These are phyloP conservation scores for Lipomyces yamadae DNA, from an alignment of 805 yeast species.

Conservation along the genomic window DNA sequence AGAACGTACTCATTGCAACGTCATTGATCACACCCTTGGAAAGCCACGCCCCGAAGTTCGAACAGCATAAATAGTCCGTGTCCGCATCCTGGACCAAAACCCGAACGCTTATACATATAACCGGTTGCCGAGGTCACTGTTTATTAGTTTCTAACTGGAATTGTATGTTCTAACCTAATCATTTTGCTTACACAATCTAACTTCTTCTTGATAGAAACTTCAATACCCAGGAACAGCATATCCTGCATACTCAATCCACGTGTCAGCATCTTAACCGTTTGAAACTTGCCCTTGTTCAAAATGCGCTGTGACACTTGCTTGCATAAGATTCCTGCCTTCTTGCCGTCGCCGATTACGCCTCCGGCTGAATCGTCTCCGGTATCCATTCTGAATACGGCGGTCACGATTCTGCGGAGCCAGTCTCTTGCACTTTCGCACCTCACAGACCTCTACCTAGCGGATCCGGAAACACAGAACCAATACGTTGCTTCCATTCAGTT, in stretches of 20 bases:
- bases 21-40: not conserved
- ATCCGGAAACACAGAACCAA: constrained; percentile 39
- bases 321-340: not conserved
- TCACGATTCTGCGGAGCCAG: constrained; percentile 45
- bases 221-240: too few relatives aligned
- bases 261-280: too few relatives aligned
- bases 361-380: constrained; percentile 60
- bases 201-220: too few relatives aligned
- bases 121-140: too few relatives aligned
- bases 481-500: constrained; percentile 44
- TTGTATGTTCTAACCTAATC: too few relatives aligned
- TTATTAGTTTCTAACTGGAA: too few relatives aligned
- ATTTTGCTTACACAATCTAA: too few relatives aligned
- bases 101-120: not conserved
- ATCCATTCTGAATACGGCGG: constrained; percentile 53
- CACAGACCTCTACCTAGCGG: constrained; percentile 40
- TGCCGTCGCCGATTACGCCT: constrained; percentile 43
- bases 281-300: not conserved
- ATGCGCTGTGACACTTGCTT: constrained; percentile 17
- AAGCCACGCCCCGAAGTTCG: not conserved
- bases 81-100: not conserved
- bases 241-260: too few relatives aligned
- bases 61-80: not conserved
- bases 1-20: not conserved
- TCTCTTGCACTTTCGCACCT: constrained; percentile 47